Conservation (phyloP, 805 yeast genomes). For the Spathaspora arborariae region DNA sequence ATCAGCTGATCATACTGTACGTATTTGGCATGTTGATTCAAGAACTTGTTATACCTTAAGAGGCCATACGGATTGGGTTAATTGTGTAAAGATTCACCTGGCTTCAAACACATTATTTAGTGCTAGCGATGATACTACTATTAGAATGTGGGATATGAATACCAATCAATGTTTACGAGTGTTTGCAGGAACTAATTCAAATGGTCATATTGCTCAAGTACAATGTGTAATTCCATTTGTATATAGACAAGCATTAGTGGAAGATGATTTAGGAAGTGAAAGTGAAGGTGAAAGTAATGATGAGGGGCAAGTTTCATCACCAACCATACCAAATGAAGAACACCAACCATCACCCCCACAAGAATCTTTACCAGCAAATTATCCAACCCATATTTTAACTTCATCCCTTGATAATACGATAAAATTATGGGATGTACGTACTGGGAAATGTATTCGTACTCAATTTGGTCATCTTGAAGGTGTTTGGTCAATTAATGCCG, state of each 20-base stretch:
- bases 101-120: conserved; percentile 76
- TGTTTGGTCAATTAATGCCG: conserved; percentile 96
- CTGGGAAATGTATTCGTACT: conserved; percentile 87
- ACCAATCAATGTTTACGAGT: conserved; percentile 75
- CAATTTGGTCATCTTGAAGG: conserved; percentile 98
- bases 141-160: conserved; percentile 89
- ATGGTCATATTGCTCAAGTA: conserved; percentile 92
- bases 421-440: conserved; percentile 83
- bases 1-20: conserved; percentile 85
- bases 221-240: conserved; percentile 87
- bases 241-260: conserved; percentile 57
- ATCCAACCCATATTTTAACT: conserved; percentile 79
- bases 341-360: background rate
- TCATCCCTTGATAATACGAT: conserved; percentile 91
- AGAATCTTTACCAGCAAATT: conserved; percentile 15
- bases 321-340: background rate
- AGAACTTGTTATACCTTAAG: conserved; percentile 88
- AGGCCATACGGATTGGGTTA: conserved; percentile 93
- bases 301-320: background rate
- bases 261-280: conserved; percentile 43
- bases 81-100: conserved; percentile 81
- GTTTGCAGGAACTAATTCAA: conserved; percentile 68
- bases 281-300: conserved; percentile 13
- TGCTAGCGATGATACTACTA: conserved; percentile 88
- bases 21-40: conserved; percentile 95